These are phyloP conservation scores for Fusarium sp. DNA, from an alignment of 2,329 filamentous ascomycete species.

Conservation along the genomic window DNA sequence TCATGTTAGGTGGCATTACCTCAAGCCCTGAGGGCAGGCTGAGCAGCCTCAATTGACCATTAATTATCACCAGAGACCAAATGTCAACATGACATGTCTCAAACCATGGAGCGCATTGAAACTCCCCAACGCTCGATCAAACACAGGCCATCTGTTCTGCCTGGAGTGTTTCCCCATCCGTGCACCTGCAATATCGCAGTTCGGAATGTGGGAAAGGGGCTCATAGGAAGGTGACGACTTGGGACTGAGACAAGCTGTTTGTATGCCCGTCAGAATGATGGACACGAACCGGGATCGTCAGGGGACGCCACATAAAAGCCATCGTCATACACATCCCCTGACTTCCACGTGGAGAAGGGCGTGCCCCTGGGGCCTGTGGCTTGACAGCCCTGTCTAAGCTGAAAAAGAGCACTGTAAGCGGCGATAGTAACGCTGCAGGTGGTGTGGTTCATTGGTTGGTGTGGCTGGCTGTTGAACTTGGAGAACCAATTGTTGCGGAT, in stretches of 20 bases:
- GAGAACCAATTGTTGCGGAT: constrained; percentile 8
- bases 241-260: constrained; percentile 19
- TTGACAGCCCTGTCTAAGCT: constrained; percentile 26
- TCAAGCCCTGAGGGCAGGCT: background rate
- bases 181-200: constrained; percentile 28
- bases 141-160: constrained; percentile 15
- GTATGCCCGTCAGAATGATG: constrained; percentile 26
- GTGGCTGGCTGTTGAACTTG: constrained; percentile 26
- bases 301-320: constrained; percentile 32
- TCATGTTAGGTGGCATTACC: background rate
- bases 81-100: constrained; percentile 25
- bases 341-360: constrained; percentile 29
- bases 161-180: constrained; percentile 30
- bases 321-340: constrained; percentile 27
- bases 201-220: constrained; percentile 31
- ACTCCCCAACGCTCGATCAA: constrained; percentile 8
- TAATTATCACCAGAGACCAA: background rate
- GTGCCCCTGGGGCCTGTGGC: constrained; percentile 31
- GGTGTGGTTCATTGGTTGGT: constrained; percentile 11
- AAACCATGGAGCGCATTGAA: constrained; percentile 17
- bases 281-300: constrained; percentile 36
- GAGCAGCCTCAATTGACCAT: constrained; percentile 5
- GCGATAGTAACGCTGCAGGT: constrained; percentile 7
- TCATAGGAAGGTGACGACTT: constrained; percentile 31
- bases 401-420: background rate